Conservation (phyloP, 805 yeast species). For the Pichia paraexigua region DNA sequence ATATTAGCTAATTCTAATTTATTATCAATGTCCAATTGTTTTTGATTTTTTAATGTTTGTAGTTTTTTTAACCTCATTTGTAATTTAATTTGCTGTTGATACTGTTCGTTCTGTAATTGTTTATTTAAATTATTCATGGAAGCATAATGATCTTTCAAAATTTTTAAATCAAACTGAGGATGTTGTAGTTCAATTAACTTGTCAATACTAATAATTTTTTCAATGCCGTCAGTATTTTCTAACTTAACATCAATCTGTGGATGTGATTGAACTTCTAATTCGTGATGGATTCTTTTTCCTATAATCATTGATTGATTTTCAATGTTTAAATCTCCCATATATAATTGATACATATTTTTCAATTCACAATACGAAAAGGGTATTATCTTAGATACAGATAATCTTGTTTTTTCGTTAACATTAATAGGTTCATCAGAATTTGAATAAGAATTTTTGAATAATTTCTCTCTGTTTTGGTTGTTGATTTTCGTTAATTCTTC, state of each 20-base stretch:
- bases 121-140: background rate
- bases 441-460: background rate
- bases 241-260: constrained; percentile 19
- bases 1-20: background rate
- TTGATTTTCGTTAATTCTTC: constrained; percentile 4
- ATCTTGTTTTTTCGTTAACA: constrained; percentile 21
- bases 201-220: background rate
- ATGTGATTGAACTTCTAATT: constrained; percentile 42
- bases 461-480: background rate
- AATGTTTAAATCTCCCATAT: constrained; percentile 26
- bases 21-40: background rate
- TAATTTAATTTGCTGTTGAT: background rate
- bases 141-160: background rate
- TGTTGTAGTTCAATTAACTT: background rate
- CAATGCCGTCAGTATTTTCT: constrained; percentile 2
- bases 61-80: background rate
- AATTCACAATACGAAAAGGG: constrained; percentile 66
- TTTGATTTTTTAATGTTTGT: background rate
- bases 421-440: background rate
- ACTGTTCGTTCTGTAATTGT: background rate
- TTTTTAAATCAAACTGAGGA: background rate
- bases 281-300: constrained; percentile 43
- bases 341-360: constrained; percentile 43
- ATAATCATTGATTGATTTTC: constrained; percentile 34
- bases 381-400: constrained; percentile 54